Evolutionary conservation across 169 alveolate genomes (phyloP).

Genomic region (Sarcocystis neurona): DNA sequence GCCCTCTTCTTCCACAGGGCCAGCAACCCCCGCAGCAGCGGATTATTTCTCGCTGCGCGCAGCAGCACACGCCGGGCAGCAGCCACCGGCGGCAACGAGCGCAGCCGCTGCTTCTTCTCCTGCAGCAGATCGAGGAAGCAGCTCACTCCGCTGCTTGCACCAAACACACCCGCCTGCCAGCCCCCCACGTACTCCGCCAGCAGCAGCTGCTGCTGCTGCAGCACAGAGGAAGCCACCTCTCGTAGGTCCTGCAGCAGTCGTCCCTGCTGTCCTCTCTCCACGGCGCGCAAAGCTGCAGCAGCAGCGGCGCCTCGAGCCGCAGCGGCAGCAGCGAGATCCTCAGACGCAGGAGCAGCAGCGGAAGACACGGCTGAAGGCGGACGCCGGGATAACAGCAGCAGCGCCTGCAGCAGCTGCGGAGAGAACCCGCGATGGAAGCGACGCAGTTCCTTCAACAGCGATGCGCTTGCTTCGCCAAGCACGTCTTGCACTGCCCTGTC

Average conservation of each 20-base stretch:
- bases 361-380: not conserved
- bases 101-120: not conserved
- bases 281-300: not conserved
- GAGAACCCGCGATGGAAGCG: constrained; percentile 6
- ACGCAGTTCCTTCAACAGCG: not conserved
- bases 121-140: not conserved
- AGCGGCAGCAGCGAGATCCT: not conserved
- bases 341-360: not conserved
- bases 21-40: not conserved
- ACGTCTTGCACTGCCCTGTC: not conserved
- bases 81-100: not conserved
- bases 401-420: not conserved
- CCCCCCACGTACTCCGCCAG: constrained; percentile 17
- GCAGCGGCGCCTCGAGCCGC: not conserved
- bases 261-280: constrained; percentile 2
- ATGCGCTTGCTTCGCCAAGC: not conserved
- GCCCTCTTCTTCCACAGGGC: constrained; percentile 13
- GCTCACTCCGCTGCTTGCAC: not conserved
- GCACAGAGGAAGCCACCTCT: constrained; percentile 3
- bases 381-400: not conserved
- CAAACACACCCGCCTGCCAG: not conserved
- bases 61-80: not conserved
- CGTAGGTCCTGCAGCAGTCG: constrained; percentile 2
- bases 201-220: constrained; percentile 29
- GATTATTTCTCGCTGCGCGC: not conserved